These are phyloP conservation scores for Citrus trifoliata DNA, from an alignment of 345 rosid genomes.

Conservation along the genomic window DNA sequence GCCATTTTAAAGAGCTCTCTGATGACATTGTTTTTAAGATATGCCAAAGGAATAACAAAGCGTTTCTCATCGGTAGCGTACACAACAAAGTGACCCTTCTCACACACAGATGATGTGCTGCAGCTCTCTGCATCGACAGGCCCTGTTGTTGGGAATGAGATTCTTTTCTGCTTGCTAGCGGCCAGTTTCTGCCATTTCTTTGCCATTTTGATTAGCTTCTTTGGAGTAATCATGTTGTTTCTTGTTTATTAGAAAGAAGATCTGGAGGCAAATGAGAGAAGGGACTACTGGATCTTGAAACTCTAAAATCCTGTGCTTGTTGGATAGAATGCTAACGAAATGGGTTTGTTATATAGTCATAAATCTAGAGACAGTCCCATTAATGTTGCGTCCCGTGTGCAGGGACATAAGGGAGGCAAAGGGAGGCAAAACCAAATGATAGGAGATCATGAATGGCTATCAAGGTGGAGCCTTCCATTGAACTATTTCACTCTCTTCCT, in stretches of 20 bases:
- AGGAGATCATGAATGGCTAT: neutral
- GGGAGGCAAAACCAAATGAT: neutral
- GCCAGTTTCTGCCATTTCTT: conserved; percentile 38
- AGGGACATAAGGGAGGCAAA: neutral
- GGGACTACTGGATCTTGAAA: neutral
- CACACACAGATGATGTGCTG: neutral
- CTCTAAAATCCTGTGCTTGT: conserved; percentile 1
- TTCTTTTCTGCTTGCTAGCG: conserved; percentile 16
- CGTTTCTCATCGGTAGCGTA: neutral
- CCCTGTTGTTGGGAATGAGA: neutral
- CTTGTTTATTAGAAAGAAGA: neutral
- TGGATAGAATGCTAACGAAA: neutral
- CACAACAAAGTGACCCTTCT: neutral
- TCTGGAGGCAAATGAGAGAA: neutral
- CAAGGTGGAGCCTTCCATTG: neutral
- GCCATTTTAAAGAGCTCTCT: conserved; percentile 12
- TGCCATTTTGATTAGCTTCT: conserved; percentile 29
- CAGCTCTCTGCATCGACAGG: neutral
- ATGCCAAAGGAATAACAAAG: conserved; percentile 9
- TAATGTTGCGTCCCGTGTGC: neutral
- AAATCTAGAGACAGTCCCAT: neutral
- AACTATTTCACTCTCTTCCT: neutral
- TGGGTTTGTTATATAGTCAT: neutral
- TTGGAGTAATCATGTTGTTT: conserved; percentile 20
- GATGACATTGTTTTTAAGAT: neutral